phyloP scores from a whole-genome alignment of 192 early-diverging fungal species.

The Podila verticillata region DNA sequence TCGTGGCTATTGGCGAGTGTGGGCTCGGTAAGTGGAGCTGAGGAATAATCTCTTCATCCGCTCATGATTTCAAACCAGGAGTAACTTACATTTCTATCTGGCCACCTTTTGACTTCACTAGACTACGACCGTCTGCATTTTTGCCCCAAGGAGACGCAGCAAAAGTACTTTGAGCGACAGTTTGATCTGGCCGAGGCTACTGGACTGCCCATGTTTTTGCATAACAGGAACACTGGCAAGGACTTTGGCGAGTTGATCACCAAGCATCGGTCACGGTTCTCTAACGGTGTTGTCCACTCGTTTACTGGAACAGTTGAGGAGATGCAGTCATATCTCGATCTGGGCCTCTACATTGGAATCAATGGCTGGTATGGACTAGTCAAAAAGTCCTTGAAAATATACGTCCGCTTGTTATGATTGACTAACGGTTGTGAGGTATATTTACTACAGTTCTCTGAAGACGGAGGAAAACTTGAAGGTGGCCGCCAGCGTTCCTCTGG shows the following conservation, averaged over 20 bases:
- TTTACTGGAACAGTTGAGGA: slow-evolving; percentile 83
- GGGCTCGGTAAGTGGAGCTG: slow-evolving; percentile 68
- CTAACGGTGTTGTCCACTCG: slow-evolving; percentile 88
- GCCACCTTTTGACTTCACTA: slow-evolving; percentile 6
- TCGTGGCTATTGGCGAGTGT: slow-evolving; percentile 96
- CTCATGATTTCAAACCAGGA: not conserved
- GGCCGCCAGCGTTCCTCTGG: slow-evolving; percentile 75
- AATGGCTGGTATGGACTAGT: slow-evolving; percentile 80
- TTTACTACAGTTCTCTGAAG: slow-evolving; percentile 73
- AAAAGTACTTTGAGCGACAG: slow-evolving; percentile 82
- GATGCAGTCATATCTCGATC: slow-evolving; percentile 64
- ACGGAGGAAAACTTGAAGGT: slow-evolving; percentile 86
- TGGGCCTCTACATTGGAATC: slow-evolving; percentile 91
- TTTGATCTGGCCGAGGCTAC: slow-evolving; percentile 80
- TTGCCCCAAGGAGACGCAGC: slow-evolving; percentile 78
- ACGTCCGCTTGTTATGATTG: too few relatives aligned
- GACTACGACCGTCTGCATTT: slow-evolving; percentile 95
- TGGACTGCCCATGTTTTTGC: slow-evolving; percentile 91
- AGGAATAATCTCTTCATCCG: too few relatives aligned
- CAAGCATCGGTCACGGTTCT: slow-evolving; percentile 68
- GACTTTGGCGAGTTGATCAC: slow-evolving; percentile 78
- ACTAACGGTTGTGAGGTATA: not conserved
- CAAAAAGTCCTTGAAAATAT: not conserved
- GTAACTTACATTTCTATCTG: not conserved
- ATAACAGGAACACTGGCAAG: slow-evolving; percentile 82